Conservation (phyloP, 345 rosid species). For the Eucalyptus albens region DNA sequence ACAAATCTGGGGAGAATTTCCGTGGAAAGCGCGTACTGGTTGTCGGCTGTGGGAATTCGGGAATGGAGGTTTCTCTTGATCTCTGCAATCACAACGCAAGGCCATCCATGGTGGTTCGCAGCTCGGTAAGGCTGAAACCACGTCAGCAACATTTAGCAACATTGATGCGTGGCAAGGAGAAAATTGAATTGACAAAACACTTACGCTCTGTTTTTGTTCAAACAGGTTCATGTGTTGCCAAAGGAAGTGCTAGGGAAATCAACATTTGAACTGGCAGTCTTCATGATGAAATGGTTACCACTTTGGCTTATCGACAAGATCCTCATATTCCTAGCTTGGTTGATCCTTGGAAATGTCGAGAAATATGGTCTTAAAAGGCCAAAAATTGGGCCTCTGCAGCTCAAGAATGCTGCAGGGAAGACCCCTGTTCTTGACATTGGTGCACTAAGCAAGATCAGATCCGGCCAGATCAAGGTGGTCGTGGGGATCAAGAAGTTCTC, state of each 20-base stretch:
- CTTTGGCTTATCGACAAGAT: slow-evolving; percentile 63
- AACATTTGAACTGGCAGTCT: slow-evolving; percentile 46
- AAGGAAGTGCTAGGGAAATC: slow-evolving; percentile 72
- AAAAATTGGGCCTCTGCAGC: slow-evolving; percentile 43
- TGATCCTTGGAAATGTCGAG: slow-evolving; percentile 44
- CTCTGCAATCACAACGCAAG: slow-evolving; percentile 57
- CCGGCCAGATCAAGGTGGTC: slow-evolving; percentile 62
- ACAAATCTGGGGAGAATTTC: slow-evolving; percentile 56
- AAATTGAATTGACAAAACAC: background rate
- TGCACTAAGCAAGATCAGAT: slow-evolving; percentile 49
- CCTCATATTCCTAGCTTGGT: slow-evolving; percentile 36
- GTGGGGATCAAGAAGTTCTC: slow-evolving; percentile 56
- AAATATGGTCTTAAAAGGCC: slow-evolving; percentile 70
- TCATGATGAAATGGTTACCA: slow-evolving; percentile 63
- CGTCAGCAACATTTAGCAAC: background rate
- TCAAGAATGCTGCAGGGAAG: slow-evolving; percentile 52
- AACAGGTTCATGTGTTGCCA: slow-evolving; percentile 78
- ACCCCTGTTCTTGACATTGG: slow-evolving; percentile 84
- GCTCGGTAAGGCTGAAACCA: slow-evolving; percentile 41
- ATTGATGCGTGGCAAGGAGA: background rate
- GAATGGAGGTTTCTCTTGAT: slow-evolving; percentile 87
- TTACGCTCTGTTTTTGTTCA: background rate
- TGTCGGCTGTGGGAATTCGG: slow-evolving; percentile 90
- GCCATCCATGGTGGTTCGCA: slow-evolving; percentile 82
- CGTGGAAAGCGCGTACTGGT: slow-evolving; percentile 54